Evolutionary conservation across 768 basidiomycete genomes (phyloP).

Genomic region (Lyophyllum atratum): DNA sequence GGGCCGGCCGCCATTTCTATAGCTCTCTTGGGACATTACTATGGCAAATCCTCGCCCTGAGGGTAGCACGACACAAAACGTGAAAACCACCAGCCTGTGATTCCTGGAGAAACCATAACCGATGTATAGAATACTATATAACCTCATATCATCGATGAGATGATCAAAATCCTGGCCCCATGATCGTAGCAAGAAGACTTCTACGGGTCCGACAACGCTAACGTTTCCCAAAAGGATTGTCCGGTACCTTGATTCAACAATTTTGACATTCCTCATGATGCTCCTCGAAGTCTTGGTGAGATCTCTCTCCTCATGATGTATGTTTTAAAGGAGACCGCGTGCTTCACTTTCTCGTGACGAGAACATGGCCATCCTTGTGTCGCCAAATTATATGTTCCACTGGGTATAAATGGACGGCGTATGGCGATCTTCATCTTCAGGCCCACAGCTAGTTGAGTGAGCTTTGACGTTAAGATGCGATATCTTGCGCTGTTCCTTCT

Average conservation of each 20-base stretch:
- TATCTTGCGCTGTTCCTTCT: not conserved
- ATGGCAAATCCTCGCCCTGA: not conserved
- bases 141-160: not conserved
- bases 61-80: not conserved
- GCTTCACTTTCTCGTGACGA: constrained; percentile 2
- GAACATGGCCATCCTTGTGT: not conserved
- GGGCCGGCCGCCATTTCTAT: not conserved
- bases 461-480: not conserved
- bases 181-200: not conserved
- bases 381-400: not conserved
- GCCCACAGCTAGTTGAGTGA: not conserved
- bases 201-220: not conserved
- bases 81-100: constrained; percentile 2
- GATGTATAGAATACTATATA: not conserved
- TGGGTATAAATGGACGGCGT: not conserved
- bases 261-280: not conserved
- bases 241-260: not conserved
- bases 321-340: not conserved
- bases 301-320: constrained; percentile 6
- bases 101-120: not conserved
- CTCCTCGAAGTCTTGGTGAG: constrained; percentile 3
- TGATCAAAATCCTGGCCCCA: not conserved
- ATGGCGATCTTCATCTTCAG: not conserved
- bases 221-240: not conserved
- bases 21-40: too few species aligned